Percentiles rank a stretch among this genome's conserved stretches.
phyloP scores from a whole-genome alignment of 352 stramenopile species.

The Globisporangium radiosum region DNA sequence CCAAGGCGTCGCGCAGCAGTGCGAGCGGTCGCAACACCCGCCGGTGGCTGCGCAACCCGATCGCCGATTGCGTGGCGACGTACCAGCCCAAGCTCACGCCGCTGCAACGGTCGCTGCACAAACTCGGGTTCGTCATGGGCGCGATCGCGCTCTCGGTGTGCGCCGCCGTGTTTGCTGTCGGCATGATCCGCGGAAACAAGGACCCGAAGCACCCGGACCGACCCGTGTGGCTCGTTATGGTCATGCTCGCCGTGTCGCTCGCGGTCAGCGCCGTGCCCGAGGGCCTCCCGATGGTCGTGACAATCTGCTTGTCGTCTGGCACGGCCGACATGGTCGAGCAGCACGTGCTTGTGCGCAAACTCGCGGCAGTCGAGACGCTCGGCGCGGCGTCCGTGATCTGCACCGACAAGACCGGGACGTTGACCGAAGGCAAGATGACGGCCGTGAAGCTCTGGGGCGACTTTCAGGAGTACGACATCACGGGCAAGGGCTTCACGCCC shows the following conservation, averaged over 20 bases:
- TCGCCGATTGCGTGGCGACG: slow-evolving; percentile 46
- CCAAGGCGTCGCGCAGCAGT: slow-evolving; percentile 18
- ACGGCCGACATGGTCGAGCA: slow-evolving; percentile 72
- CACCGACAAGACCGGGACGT: slow-evolving; percentile 93
- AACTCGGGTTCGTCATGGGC: slow-evolving; percentile 90
- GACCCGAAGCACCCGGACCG: slow-evolving; percentile 66
- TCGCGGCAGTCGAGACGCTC: slow-evolving; percentile 79
- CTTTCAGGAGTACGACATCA: slow-evolving; percentile 63
- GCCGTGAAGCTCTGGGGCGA: slow-evolving; percentile 72
- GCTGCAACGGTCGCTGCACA: slow-evolving; percentile 90
- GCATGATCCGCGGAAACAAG: slow-evolving; percentile 47
- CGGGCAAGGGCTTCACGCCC: slow-evolving; percentile 51
- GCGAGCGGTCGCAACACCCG: slow-evolving; percentile 27
- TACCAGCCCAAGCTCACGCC: slow-evolving; percentile 80
- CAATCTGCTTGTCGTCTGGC: slow-evolving; percentile 66
- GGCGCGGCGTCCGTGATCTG: slow-evolving; percentile 90
- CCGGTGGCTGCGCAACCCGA: slow-evolving; percentile 28
- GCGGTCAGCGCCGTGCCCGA: slow-evolving; percentile 71
- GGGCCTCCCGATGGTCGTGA: slow-evolving; percentile 78
- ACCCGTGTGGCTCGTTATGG: slow-evolving; percentile 87
- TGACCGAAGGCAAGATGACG: slow-evolving; percentile 88
- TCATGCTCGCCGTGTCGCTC: slow-evolving; percentile 92
- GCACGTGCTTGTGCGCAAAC: slow-evolving; percentile 81
- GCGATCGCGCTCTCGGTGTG: slow-evolving; percentile 78
- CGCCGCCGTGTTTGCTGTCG: slow-evolving; percentile 88